Percentiles rank a stretch among this genome's conserved stretches.
Evolutionary conservation across 495 filamentous ascomycete genomes (phyloP).

Genomic region (Aspergillus ellipticus): DNA sequence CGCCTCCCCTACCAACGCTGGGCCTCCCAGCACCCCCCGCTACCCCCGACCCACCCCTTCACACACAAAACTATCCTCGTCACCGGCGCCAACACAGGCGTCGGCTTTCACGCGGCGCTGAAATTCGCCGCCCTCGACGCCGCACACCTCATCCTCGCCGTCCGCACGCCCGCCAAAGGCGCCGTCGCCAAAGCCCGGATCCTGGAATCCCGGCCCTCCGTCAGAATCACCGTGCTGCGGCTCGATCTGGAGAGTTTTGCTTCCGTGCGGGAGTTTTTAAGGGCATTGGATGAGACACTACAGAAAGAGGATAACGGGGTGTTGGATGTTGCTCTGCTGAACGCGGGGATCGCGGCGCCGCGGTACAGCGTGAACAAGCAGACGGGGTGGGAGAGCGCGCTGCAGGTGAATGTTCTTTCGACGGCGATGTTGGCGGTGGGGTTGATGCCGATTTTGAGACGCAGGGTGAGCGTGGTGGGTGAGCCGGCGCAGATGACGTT

Average conservation of each 20-base stretch:
- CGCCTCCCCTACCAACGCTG: background rate
- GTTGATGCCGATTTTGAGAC: slow-evolving; percentile 1
- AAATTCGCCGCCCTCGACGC: background rate
- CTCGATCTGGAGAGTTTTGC: background rate
- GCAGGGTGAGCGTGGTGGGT: background rate
- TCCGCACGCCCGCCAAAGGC: slow-evolving; percentile 4
- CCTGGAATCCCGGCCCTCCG: background rate
- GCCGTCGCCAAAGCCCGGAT: background rate
- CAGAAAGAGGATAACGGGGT: background rate
- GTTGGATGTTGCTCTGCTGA: slow-evolving; percentile 4
- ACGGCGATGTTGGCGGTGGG: slow-evolving; percentile 12
- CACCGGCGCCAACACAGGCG: slow-evolving; percentile 8
- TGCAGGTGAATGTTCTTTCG: slow-evolving; percentile 15
- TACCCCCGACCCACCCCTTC: background rate
- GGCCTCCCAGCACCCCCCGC: background rate
- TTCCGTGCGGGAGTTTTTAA: background rate
- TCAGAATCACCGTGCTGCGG: background rate
- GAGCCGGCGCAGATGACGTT: slow-evolving; percentile 7
- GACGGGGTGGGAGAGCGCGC: background rate
- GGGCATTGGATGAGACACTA: background rate
- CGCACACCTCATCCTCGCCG: slow-evolving; percentile 3
- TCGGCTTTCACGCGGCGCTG: slow-evolving; percentile 3
- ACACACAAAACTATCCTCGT: slow-evolving; percentile 7
- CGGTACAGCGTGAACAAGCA: background rate
- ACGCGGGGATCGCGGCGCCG: background rate